Evolutionary conservation across 2,329 filamentous ascomycete species (phyloP).

Genomic region (Colletotrichum sp.): DNA sequence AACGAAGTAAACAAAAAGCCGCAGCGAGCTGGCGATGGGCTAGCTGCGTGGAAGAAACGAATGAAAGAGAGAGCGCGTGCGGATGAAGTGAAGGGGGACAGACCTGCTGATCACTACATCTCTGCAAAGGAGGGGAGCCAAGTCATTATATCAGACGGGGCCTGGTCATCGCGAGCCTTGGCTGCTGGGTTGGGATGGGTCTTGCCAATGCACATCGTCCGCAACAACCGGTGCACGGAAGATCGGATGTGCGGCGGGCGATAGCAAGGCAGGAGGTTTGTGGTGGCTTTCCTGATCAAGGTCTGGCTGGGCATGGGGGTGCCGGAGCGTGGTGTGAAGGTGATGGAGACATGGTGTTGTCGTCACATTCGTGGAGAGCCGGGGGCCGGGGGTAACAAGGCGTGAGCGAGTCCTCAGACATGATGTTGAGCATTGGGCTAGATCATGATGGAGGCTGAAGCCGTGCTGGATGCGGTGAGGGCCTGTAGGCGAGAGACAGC

Average conservation of each 20-base stretch:
- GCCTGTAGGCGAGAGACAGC: background rate
- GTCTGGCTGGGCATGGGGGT: background rate
- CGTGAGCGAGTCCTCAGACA: background rate
- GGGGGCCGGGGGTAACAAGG: background rate
- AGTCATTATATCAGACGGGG: slow-evolving; percentile 19
- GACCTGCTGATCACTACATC: slow-evolving; percentile 18
- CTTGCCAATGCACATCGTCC: background rate
- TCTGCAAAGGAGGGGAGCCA: background rate
- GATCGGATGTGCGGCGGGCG: background rate
- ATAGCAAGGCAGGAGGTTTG: background rate
- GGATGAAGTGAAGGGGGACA: slow-evolving; percentile 16
- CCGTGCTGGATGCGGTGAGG: background rate
- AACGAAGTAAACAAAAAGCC: slow-evolving; percentile 5
- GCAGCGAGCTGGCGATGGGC: background rate
- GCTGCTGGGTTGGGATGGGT: background rate
- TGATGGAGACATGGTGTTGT: background rate
- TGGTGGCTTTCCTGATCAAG: background rate
- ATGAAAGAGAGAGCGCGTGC: background rate
- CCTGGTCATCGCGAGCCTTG: slow-evolving; percentile 2
- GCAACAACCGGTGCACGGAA: slow-evolving; percentile 12
- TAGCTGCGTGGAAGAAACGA: slow-evolving; percentile 12
- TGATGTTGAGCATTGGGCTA: background rate
- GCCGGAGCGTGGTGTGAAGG: slow-evolving; percentile 7
- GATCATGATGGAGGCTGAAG: background rate
- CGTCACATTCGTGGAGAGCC: background rate